Evolutionary conservation across 2,329 filamentous ascomycete species (phyloP).

Genomic region (Ilyonectria sp.): DNA sequence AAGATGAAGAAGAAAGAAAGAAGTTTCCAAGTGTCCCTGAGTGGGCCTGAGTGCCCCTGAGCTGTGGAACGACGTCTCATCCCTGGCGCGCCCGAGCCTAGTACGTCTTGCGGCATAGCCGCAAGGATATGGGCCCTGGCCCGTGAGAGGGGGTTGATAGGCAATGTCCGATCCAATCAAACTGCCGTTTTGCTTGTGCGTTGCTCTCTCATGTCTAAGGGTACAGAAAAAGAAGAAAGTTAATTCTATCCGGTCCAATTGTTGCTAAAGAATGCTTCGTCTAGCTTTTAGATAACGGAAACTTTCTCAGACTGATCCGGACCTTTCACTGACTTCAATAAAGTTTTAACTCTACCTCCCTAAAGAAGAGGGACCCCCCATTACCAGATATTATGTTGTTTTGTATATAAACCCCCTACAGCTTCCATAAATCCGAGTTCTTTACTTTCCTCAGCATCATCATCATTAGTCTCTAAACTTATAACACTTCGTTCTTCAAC

Average conservation of each 20-base stretch:
- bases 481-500: conserved; percentile 3
- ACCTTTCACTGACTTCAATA: background rate
- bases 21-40: too few relatives aligned
- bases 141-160: background rate
- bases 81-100: too few relatives aligned
- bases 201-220: background rate
- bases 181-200: background rate
- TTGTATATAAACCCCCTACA: conserved; percentile 5
- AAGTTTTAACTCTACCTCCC: background rate
- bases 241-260: background rate
- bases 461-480: background rate
- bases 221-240: conserved; percentile 1
- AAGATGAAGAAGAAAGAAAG: too few relatives aligned
- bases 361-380: background rate
- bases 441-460: background rate
- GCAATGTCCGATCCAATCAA: conserved; percentile 3
- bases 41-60: too few relatives aligned
- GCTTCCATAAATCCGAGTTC: background rate
- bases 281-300: background rate
- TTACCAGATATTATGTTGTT: background rate
- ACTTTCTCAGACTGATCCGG: background rate
- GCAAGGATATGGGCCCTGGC: too few relatives aligned
- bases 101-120: too few relatives aligned
- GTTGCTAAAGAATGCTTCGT: background rate
- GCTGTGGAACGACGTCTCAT: too few relatives aligned